These are phyloP conservation scores for Amylocarpus encephaloides DNA, from an alignment of 2,329 filamentous ascomycete species.

Conservation along the genomic window DNA sequence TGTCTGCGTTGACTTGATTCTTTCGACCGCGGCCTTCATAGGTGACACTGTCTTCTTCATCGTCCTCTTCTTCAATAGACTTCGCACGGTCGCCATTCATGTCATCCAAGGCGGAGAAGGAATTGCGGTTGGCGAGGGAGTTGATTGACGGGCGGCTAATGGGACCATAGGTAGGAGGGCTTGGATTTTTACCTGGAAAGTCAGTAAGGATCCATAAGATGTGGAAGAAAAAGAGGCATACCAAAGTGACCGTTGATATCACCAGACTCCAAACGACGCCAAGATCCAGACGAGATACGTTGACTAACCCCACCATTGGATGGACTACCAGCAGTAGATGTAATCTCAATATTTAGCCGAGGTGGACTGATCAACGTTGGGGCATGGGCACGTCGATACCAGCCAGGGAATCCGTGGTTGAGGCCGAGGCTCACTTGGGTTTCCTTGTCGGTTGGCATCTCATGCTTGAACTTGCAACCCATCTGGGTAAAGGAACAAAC, in stretches of 20 bases:
- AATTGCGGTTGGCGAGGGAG: too few species aligned
- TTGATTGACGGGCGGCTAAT: too few species aligned
- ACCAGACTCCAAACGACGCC: slow-evolving; percentile 6
- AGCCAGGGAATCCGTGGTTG: slow-evolving; percentile 53
- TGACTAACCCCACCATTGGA: background rate
- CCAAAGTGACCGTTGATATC: background rate
- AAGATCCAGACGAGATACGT: background rate
- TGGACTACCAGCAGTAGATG: background rate
- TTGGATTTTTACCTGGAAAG: too few species aligned
- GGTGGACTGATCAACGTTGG: background rate
- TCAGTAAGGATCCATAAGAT: too few species aligned
- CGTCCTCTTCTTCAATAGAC: slow-evolving; percentile 1
- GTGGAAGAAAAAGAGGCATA: background rate
- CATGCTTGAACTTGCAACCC: slow-evolving; percentile 84
- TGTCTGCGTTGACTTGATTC: too few species aligned
- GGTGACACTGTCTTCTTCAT: background rate
- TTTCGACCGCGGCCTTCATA: background rate
- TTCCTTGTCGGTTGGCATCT: slow-evolving; percentile 68
- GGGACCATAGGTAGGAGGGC: too few species aligned
- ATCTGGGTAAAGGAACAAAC: slow-evolving; percentile 80
- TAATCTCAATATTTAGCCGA: background rate
- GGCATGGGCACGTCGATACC: slow-evolving; percentile 36
- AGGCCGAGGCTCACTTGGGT: slow-evolving; percentile 67
- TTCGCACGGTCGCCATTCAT: background rate
- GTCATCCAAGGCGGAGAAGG: background rate